phyloP scores from a whole-genome alignment of 2,329 filamentous ascomycete genomes.

The Fusarium protoensiforme region DNA sequence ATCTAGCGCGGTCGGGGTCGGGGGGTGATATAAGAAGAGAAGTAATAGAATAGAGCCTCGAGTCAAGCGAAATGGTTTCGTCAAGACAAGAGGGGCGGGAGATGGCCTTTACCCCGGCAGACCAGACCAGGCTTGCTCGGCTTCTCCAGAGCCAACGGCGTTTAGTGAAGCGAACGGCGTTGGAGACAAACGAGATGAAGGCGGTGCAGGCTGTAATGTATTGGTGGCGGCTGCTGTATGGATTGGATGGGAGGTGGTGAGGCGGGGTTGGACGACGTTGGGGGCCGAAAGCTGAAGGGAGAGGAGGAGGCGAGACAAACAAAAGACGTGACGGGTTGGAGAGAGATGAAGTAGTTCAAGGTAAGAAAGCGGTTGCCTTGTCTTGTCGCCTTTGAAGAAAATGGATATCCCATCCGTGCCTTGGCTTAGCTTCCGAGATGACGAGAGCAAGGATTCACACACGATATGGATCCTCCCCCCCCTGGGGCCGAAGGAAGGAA shows the following conservation, averaged over 20 bases:
- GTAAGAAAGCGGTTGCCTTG: neutral
- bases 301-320: neutral
- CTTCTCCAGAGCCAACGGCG: slow-evolving; percentile 19
- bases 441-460: slow-evolving; percentile 2
- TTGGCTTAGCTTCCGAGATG: neutral
- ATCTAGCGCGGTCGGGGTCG: too few relatives aligned
- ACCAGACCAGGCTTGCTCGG: neutral
- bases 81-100: neutral
- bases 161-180: slow-evolving; percentile 27
- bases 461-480: neutral
- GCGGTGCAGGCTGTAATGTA: slow-evolving; percentile 16
- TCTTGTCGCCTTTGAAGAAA: neutral
- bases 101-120: neutral
- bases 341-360: neutral
- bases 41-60: neutral
- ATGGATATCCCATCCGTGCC: neutral
- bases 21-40: slow-evolving; percentile 20
- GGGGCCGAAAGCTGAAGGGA: slow-evolving; percentile 21
- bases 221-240: neutral
- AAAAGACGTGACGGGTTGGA: neutral
- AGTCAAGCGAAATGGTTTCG: neutral
- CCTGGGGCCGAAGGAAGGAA: neutral
- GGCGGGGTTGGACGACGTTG: slow-evolving; percentile 22
- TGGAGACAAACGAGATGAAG: slow-evolving; percentile 30
- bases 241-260: slow-evolving; percentile 7